Evolutionary conservation across 2,329 filamentous ascomycete genomes (phyloP), one percentile per base, ranked within the genome.

Genomic region (Cladosporium sp.): DNA sequence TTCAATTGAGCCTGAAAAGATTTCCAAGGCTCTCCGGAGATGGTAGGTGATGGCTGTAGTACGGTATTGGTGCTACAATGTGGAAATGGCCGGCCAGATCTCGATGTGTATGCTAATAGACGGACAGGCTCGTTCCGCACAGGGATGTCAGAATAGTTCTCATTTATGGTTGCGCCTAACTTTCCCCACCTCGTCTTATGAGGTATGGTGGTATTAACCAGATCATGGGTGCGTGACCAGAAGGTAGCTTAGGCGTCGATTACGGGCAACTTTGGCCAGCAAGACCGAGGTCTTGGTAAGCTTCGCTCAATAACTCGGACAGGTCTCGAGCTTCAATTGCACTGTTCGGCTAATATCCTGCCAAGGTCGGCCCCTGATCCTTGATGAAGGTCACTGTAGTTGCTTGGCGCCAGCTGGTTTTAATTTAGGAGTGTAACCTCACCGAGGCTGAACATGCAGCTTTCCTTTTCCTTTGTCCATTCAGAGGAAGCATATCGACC

Each of bases 1-100:
- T 36, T 37, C 27, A 48, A 48, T 48, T 48, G 36, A 41, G 45
- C 45, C 45, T 48, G 45, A 41, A 41, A 7, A 24, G 24, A 27
- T 40, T 22, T 7, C 18, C n/a, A 15, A 17, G 27, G 7, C 24
- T 8, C 29, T 3, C 13, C 37, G 37, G 27, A 48, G 30, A 27
- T 48, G 45, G 11, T 7, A 41, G 45, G 37, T 12, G 11, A 40
- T 48, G 45, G 45, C 37, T 20, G 20, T 17, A 27, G 4, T 38
- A 20, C 7, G 2, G 6, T 8, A 29, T 32, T 34, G 11, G 34
- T 19, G 3, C 32, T 47, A 20, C 34, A 13, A 39, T 34, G 7
- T 38, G 17, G 17, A 13, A 38, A 17, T 12, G 20, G 24, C 34
- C 38, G 43, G 18, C 32, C 43, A 47, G 34, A 47, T 15, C 9